These are phyloP conservation scores for Dryas alaskensis DNA, from an alignment of 306 rosid genomes.

Conservation along the genomic window DNA sequence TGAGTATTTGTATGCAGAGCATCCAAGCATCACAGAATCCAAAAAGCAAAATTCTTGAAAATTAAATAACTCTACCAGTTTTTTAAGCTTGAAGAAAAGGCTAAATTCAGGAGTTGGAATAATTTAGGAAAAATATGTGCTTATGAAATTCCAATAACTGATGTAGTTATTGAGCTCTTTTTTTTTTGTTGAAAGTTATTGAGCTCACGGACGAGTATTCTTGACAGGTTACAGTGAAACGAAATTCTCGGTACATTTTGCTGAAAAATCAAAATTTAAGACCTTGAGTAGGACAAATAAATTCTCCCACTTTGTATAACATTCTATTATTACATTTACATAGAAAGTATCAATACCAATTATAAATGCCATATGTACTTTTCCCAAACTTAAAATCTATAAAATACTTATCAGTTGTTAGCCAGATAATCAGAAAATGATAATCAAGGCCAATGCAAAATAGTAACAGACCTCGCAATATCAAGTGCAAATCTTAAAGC, in stretches of 20 bases:
- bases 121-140: background rate
- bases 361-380: background rate
- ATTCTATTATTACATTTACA: background rate
- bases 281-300: background rate
- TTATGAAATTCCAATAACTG: background rate
- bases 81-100: slow-evolving; percentile 1
- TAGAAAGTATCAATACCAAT: too few species aligned
- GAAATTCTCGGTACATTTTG: background rate
- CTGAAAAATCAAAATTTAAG: background rate
- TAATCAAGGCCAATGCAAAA: slow-evolving; percentile 2
- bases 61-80: background rate
- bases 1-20: background rate
- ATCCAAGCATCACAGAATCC: background rate
- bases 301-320: background rate
- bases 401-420: background rate
- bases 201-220: background rate
- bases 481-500: slow-evolving; percentile 86
- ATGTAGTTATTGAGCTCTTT: background rate
- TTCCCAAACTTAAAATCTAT: background rate
- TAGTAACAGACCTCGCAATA: slow-evolving; percentile 72
- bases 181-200: too few species aligned
- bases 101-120: background rate
- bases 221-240: too few species aligned
- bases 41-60: background rate
- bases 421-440: background rate